Conservation (phyloP, 192 early-diverging fungal genomes). For the Umbelopsis sp. region DNA sequence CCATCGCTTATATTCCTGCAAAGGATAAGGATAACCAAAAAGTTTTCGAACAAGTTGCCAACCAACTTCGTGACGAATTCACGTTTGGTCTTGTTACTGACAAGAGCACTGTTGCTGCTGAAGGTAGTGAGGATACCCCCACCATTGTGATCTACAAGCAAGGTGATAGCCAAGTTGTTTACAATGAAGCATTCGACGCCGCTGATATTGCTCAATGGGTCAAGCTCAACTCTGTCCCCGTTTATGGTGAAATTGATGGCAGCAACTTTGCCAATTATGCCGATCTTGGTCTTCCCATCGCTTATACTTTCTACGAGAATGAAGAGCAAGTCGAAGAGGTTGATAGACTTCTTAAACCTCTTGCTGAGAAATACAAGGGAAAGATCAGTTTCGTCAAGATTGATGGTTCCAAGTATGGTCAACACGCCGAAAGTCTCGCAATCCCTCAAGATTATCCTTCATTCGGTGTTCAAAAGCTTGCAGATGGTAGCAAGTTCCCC, state of each 20-base stretch:
- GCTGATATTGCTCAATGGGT: slow-evolving; percentile 70
- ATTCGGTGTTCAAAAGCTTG: slow-evolving; percentile 84
- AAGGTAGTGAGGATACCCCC: slow-evolving; percentile 55
- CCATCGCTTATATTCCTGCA: slow-evolving; percentile 80
- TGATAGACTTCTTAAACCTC: slow-evolving; percentile 57
- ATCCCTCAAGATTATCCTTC: slow-evolving; percentile 92
- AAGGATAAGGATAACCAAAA: slow-evolving; percentile 65
- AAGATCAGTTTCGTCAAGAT: slow-evolving; percentile 91
- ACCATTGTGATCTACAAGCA: slow-evolving; percentile 85
- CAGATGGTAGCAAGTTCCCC: slow-evolving; percentile 81
- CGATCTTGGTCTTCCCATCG: slow-evolving; percentile 85
- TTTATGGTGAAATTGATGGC: slow-evolving; percentile 88
- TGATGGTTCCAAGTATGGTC: slow-evolving; percentile 83
- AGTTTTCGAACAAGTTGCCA: slow-evolving; percentile 69
- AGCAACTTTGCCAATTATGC: slow-evolving; percentile 90
- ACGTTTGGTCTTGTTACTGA: slow-evolving; percentile 81
- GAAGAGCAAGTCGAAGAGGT: slow-evolving; percentile 53
- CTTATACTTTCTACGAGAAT: slow-evolving; percentile 80
- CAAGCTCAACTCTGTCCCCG: slow-evolving; percentile 77
- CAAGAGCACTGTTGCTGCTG: slow-evolving; percentile 54
- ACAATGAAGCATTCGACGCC: slow-evolving; percentile 58
- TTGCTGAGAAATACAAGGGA: slow-evolving; percentile 88
- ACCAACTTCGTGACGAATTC: slow-evolving; percentile 83
- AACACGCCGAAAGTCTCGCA: slow-evolving; percentile 86
- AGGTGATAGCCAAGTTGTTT: slow-evolving; percentile 71